Evolutionary conservation across 345 rosid species (phyloP).

Genomic region (Salix koriyanagi): DNA sequence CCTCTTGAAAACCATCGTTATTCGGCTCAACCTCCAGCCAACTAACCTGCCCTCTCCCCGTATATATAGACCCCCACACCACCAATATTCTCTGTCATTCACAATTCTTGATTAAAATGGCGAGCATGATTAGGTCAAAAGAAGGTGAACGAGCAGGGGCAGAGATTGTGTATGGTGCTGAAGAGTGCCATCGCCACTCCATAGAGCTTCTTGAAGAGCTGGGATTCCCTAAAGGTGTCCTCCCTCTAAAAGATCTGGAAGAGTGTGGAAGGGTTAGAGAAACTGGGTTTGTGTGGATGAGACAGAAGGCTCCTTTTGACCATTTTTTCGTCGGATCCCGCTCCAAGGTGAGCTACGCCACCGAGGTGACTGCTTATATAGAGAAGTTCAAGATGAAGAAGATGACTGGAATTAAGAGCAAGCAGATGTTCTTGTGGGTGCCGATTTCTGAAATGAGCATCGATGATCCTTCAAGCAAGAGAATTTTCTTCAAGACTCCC

Average conservation of each 20-base stretch:
- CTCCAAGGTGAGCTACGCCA: conserved; percentile 57
- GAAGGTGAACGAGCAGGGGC: conserved; percentile 60
- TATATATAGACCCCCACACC: not conserved
- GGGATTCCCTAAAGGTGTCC: conserved; percentile 88
- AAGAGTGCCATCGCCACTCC: conserved; percentile 60
- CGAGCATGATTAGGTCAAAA: conserved; percentile 16
- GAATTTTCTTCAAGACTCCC: conserved; percentile 75
- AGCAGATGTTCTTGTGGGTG: conserved; percentile 82
- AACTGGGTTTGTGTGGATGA: conserved; percentile 96
- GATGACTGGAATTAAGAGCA: conserved; percentile 91
- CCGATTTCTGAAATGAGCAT: conserved; percentile 77
- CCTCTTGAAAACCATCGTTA: not conserved
- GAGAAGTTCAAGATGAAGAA: conserved; percentile 81
- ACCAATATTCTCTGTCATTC: not conserved
- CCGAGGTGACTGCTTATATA: conserved; percentile 77
- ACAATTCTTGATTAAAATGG: conserved; percentile 20
- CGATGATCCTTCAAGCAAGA: conserved; percentile 44
- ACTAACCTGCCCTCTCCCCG: not conserved
- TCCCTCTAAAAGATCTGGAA: conserved; percentile 72
- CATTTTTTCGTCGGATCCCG: conserved; percentile 63
- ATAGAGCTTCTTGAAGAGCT: conserved; percentile 69
- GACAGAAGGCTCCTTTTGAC: conserved; percentile 63
- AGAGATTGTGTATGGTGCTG: conserved; percentile 65
- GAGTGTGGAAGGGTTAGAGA: conserved; percentile 80
- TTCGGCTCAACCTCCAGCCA: conserved; percentile 23